Percentiles rank a stretch among this genome's conserved stretches.
Evolutionary conservation across 192 early-diverging fungal species (phyloP).

Genomic region (Coemansia sp.): DNA sequence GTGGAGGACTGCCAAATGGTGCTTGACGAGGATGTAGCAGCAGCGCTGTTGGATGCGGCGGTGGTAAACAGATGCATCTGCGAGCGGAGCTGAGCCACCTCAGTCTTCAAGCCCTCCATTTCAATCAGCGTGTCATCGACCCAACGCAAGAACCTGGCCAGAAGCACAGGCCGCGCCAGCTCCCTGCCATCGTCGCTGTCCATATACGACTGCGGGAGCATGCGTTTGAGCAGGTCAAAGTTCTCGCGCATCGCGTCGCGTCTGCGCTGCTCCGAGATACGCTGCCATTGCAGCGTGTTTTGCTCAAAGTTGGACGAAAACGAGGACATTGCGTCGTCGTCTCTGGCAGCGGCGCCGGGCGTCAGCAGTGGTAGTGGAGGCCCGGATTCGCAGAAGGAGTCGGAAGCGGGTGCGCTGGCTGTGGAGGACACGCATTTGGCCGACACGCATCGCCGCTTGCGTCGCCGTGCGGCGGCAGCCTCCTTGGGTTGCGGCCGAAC

Average conservation of each 20-base stretch:
- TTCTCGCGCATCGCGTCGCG: constrained; percentile 56
- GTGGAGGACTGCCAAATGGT: background rate
- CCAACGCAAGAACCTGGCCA: constrained; percentile 54
- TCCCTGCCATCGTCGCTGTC: constrained; percentile 55
- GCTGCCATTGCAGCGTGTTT: constrained; percentile 49
- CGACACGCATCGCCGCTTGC: constrained; percentile 40
- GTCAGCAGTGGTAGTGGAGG: background rate
- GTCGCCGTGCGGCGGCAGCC: constrained; percentile 35
- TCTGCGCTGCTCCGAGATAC: constrained; percentile 51
- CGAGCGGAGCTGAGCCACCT: constrained; percentile 30
- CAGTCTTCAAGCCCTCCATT: constrained; percentile 47
- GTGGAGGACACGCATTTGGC: background rate
- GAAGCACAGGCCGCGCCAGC: constrained; percentile 50
- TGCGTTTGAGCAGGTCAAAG: constrained; percentile 56
- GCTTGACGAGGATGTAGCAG: background rate
- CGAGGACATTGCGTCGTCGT: background rate
- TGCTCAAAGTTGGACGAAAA: background rate
- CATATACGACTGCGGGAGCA: constrained; percentile 54
- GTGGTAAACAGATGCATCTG: background rate
- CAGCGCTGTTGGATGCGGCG: background rate
- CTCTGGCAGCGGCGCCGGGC: background rate
- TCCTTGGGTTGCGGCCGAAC: constrained; percentile 40
- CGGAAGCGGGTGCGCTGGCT: constrained; percentile 1
- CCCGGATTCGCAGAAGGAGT: background rate
- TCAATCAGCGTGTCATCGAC: constrained; percentile 56